Base-by-base conservation (phyloP, 2,329 filamentous ascomycete genomes). In the Corinectria fuckeliana region DNA sequence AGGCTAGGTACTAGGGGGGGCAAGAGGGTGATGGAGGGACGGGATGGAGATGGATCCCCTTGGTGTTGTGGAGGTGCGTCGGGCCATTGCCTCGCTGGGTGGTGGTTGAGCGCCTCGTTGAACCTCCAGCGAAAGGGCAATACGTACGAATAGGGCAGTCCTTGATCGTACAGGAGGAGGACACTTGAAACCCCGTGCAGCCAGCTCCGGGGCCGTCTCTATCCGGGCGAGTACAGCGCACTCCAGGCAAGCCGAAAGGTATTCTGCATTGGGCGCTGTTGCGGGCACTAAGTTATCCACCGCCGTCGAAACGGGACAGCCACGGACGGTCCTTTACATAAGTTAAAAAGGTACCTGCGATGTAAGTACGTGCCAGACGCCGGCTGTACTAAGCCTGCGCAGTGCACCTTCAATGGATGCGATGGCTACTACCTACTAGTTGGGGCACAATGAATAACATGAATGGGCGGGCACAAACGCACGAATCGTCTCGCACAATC, bases 331-430 rank as follows among this genome's bases (percentile, higher is more conserved):
- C 58, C 53, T 64, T 50, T 44, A 64, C 58, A 62, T 62, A n/a
- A n/a, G n/a, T n/a, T n/a, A n/a, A n/a, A n/a, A n/a, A n/a, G n/a
- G n/a, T n/a, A n/a, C n/a, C n/a, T n/a, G n/a, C n/a, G n/a, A n/a
- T n/a, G n/a, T n/a, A n/a, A n/a, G n/a, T n/a, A 50, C 67, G 53
- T 63, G 56, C 54, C 60, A 47, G 49, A 26, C 42, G 30, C 51
- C 60, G 66, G 58, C 66, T 64, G 60, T 69, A 50, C 62, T 57
- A 47, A 66, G 62, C 60, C 60, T 66, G 54, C 51, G 66, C 52
- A 50, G 58, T 67, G 60, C 60, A 57, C 50, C 51, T 56, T 28
- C 50, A 55, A 41, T 51, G 48, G 56, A 50, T 64, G 65, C 21
- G 16, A 45, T 38, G 47, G n/a, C n/a, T n/a, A n/a, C n/a, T n/a